These are phyloP conservation scores for Eucalyptus dawsonii DNA, from an alignment of 345 rosid genomes.

Conservation along the genomic window DNA sequence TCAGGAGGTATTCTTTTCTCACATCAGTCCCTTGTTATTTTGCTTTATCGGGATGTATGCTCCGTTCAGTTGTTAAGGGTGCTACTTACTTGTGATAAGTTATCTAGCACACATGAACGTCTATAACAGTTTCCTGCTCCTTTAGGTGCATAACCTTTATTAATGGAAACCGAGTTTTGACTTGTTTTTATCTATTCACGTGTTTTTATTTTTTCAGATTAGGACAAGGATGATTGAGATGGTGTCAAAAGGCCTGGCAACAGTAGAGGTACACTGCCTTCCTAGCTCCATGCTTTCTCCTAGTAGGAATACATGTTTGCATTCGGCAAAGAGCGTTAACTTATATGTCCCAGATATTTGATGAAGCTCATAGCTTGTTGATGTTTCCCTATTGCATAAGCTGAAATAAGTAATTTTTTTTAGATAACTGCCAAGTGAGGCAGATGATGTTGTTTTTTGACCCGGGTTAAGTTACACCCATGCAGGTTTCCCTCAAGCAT, in stretches of 20 bases:
- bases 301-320: neutral
- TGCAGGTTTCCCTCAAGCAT: conserved; percentile 88
- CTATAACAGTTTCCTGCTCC: neutral
- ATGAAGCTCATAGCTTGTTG: neutral
- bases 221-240: conserved; percentile 83
- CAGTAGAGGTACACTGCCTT: conserved; percentile 54
- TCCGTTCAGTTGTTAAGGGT: neutral
- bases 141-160: neutral
- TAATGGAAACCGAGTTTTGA: neutral
- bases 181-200: neutral
- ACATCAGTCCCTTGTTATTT: neutral
- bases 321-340: neutral
- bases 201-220: conserved; percentile 25
- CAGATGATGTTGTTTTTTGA: neutral
- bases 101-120: neutral
- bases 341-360: neutral
- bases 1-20: conserved; percentile 55
- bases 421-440: neutral
- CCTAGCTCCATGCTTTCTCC: neutral
- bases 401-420: neutral
- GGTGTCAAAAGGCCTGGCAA: conserved; percentile 79
- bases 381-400: neutral
- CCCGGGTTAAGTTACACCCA: neutral
- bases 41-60: neutral
- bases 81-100: neutral